A percentile compares a stretch with the other conserved stretches of the same genome.
These are phyloP conservation scores for Ustilago vetiveriae DNA, from an alignment of 1,284 basidiomycete genomes.

Conservation along the genomic window DNA sequence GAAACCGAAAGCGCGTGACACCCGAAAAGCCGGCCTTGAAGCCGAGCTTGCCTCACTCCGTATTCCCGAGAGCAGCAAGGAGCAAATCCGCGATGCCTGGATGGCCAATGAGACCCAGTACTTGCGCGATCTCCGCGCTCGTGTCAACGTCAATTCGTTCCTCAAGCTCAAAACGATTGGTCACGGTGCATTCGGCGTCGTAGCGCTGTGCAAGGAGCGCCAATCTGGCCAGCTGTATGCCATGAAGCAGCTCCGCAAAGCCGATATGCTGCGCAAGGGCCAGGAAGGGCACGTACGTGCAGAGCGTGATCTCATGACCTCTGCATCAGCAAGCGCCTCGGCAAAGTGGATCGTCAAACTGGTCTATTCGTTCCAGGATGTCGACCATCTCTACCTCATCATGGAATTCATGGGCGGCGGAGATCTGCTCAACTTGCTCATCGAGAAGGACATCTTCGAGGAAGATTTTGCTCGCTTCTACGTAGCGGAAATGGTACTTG, in stretches of 20 bases:
- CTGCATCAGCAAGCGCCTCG: constrained; percentile 69
- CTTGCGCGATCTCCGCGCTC: constrained; percentile 81
- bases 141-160: constrained; percentile 85
- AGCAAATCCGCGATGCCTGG: constrained; percentile 79
- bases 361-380: constrained; percentile 76
- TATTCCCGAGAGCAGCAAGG: constrained; percentile 77
- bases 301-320: constrained; percentile 86
- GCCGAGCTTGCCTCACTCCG: constrained; percentile 81
- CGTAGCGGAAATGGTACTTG: constrained; percentile 97
- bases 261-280: constrained; percentile 96
- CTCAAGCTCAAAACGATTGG: constrained; percentile 92
- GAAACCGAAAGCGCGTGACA: constrained; percentile 83
- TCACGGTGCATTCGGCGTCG: constrained; percentile 97
- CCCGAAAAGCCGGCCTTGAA: constrained; percentile 84
- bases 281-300: constrained; percentile 95
- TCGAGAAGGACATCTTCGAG: constrained; percentile 90
- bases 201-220: constrained; percentile 86
- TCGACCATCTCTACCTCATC: constrained; percentile 87
- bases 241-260: constrained; percentile 96
- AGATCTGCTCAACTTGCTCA: constrained; percentile 91
- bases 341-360: constrained; percentile 86
- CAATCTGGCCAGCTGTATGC: constrained; percentile 83
- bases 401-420: constrained; percentile 93
- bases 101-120: constrained; percentile 86
- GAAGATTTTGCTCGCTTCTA: constrained; percentile 95